Percentiles rank a stretch among this genome's conserved stretches.
phyloP scores from a whole-genome alignment of 2,329 filamentous ascomycete species.

The Pseudogymnoascus sp. region DNA sequence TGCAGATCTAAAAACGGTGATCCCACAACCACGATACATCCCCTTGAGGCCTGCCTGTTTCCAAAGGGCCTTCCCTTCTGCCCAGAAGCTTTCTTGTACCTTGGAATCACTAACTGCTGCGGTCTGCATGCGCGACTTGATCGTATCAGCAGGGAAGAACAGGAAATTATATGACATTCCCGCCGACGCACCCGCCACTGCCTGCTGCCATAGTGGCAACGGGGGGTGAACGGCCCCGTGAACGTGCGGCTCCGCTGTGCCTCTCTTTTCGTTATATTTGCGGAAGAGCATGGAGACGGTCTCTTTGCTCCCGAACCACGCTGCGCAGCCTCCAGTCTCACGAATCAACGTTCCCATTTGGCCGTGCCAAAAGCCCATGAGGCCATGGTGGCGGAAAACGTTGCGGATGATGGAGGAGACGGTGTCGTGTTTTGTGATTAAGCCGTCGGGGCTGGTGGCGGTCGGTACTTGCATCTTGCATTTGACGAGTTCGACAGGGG shows the following conservation, averaged over 20 bases:
- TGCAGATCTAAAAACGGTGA: conserved; percentile 79
- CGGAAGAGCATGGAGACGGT: conserved; percentile 67
- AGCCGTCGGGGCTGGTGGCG: conserved; percentile 34
- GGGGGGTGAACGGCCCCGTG: conserved; percentile 32
- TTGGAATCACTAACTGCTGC: conserved; percentile 49
- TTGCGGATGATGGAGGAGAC: conserved; percentile 67
- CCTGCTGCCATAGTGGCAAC: conserved; percentile 78
- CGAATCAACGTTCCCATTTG: conserved; percentile 89
- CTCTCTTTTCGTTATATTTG: conserved; percentile 38
- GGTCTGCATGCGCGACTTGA: conserved; percentile 97
- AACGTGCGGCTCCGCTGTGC: not conserved
- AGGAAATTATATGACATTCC: conserved; percentile 95
- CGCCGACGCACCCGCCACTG: conserved; percentile 76
- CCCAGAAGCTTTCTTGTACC: conserved; percentile 57
- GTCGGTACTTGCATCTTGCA: conserved; percentile 88
- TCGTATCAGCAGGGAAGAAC: conserved; percentile 94
- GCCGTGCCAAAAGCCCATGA: conserved; percentile 89
- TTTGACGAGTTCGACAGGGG: conserved; percentile 93
- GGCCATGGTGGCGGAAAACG: conserved; percentile 73
- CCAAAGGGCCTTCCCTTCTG: conserved; percentile 70
- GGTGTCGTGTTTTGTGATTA: conserved; percentile 43
- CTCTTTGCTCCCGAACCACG: conserved; percentile 93
- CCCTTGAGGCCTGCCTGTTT: conserved; percentile 72
- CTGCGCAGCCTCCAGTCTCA: conserved; percentile 85
- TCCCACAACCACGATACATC: conserved; percentile 89